Base-by-base conservation (phyloP, 2,329 filamentous ascomycete genomes). In the Diplodia corticola region DNA sequence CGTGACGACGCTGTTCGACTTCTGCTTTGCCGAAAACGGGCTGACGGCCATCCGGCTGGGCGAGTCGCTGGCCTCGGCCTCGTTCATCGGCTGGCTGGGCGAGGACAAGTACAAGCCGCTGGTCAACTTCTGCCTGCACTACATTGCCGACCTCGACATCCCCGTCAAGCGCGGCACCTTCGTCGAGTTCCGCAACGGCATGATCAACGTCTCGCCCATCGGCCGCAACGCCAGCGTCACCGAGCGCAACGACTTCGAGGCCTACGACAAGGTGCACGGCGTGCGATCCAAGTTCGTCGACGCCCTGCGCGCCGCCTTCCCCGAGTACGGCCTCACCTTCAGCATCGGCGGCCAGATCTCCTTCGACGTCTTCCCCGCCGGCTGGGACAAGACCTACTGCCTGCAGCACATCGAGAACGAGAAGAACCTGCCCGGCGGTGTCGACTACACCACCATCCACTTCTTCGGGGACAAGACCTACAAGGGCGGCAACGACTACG, bases 331-430 rank as follows among this genome's bases (percentile, higher is more conserved):
- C 40, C 83, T 98, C 73, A 97, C 92, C 86, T 97, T 90, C 84
- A 94, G 92, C 69, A 96, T 99, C 73, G 95, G 95, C 72, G 95
- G 95, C 63, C 92, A 97, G 77, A 97, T 99, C 80, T 97, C 93
- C 68, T 99, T 99, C 79, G 95, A 99, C 77, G 91, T 98, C 74
- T 99, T 99, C 86, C 95, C 95, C 70, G 87, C 84, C 2, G 95
- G 95, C 75, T 99, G 95, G 95, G 95, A 99, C 83, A 99, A 98
- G 88, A 97, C 92, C 10, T 99, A 97, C 85, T 97, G 93, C 82
- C 84, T 98, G 71, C 84, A 87, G 73, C 93, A 97, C 80, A 83
- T 98, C 69, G 92, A 95, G 81, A 85, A 85, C 69, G 93, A 97
- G 79, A 89, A 90, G 73, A 77, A 80, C 20, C 70, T 78, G 77